Base-by-base conservation (phyloP, 805 yeast genomes). In the Jamesozyma jinghongensis region DNA sequence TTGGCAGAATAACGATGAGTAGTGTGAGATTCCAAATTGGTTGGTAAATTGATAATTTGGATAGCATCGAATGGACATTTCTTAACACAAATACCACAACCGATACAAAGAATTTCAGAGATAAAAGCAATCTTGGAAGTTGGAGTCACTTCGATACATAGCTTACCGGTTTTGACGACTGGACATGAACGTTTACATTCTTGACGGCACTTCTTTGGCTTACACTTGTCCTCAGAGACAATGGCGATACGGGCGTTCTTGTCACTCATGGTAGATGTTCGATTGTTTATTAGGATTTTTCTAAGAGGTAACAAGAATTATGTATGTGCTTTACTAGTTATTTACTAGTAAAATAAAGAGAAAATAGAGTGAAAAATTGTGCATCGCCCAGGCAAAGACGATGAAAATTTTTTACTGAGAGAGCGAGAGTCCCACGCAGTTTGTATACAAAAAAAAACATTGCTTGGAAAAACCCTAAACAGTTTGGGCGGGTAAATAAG, bases 1-100 rank as follows among this genome's bases (percentile, higher is more conserved):
- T 92, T 92, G 41, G 97, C 98, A 37, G 96, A 85, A 66, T 92
- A 92, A 71, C 98, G 79, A 66, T 92, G 97, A 30, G 97, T 87
- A 42, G 88, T 94, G 64, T 92, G 90, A 37, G 72, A 69, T 40
- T 90, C 97, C 61, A 92, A 74, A 64, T 92, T 88, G 14, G 97
- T 90, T 49, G 98, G 98, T 63, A 92, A 73, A 61, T 92, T 92
- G 70, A 92, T 92, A 61, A 92, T 92, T 59, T 77, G 83, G 57
- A 92, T 88, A 48, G 98, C 98, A 57, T 90, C 95, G 60, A 92
- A 92, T 25, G 98, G 98, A 68, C 98, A 92, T 63, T 87, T 92
- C 67, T 92, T 92, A 40, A 88, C 95, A 75, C 98, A 92, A 54
- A 92, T 92, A 87, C 98, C 98, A 74, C 98, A 92, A 63, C 98